phyloP scores from a whole-genome alignment of 306 rosid genomes.

The Prunus mume region DNA sequence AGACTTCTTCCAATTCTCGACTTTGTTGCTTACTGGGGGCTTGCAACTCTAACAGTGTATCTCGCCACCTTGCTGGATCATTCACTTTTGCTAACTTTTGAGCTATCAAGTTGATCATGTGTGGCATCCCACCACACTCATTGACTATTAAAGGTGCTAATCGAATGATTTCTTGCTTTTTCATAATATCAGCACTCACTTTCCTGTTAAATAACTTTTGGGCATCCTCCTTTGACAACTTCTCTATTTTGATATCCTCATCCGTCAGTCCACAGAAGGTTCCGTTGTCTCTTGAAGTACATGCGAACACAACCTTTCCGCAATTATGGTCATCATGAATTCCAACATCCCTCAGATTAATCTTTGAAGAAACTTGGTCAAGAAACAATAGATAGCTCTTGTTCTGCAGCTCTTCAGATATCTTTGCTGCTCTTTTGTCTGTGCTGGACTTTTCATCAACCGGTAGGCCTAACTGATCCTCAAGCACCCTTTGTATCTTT shows the following conservation, averaged over 20 bases:
- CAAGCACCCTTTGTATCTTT: not conserved
- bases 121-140: not conserved
- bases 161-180: too few species aligned
- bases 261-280: not conserved
- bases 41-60: not conserved
- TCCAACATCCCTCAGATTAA: conserved; percentile 2
- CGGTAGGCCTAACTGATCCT: not conserved
- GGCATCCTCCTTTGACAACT: not conserved
- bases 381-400: not conserved
- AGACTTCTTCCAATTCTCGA: not conserved
- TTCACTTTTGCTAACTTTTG: not conserved
- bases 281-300: not conserved
- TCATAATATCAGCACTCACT: not conserved
- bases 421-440: not conserved
- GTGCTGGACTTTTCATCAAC: not conserved
- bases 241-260: not conserved
- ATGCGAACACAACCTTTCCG: not conserved
- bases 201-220: not conserved
- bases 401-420: not conserved
- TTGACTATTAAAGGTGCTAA: not conserved
- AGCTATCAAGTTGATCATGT: not conserved
- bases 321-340: not conserved
- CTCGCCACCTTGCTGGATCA: not conserved
- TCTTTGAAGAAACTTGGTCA: not conserved
- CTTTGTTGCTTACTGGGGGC: not conserved